These are phyloP conservation scores for Cucumis cinereus DNA, from an alignment of 306 rosid species.

Conservation along the genomic window DNA sequence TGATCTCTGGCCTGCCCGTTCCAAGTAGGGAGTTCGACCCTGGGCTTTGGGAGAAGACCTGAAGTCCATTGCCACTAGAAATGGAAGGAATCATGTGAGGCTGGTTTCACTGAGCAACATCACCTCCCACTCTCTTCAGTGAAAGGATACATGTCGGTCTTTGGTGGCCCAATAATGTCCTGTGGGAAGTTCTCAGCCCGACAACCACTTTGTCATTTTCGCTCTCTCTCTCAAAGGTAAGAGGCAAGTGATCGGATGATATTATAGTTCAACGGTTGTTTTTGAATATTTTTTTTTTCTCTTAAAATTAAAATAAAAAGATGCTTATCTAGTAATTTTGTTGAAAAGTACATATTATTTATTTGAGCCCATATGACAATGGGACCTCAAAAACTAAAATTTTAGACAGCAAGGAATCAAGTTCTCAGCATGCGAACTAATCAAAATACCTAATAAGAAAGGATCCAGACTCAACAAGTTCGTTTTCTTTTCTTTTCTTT, in stretches of 20 bases:
- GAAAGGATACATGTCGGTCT: too few species aligned
- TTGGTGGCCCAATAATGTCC: too few species aligned
- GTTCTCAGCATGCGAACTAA: neutral
- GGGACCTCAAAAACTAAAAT: neutral
- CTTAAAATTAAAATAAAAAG: neutral
- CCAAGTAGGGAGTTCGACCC: neutral
- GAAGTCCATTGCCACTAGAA: neutral
- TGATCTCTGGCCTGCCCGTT: neutral
- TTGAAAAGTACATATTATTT: neutral
- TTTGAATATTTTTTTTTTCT: neutral
- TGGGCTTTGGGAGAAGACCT: neutral
- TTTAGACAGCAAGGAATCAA: neutral
- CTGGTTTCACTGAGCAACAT: neutral
- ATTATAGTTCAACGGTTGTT: neutral
- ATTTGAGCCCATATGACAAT: neutral
- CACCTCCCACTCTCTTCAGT: too few species aligned
- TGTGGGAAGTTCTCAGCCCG: too few species aligned
- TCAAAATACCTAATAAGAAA: neutral
- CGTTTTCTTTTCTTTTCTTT: neutral
- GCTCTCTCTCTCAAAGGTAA: too few species aligned
- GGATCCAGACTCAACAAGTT: neutral
- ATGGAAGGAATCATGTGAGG: neutral
- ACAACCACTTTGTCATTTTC: too few species aligned
- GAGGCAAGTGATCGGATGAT: neutral
- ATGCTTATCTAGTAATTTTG: neutral